Evolutionary conservation across 73 alveolate species (phyloP).

Genomic region (Halteria grandinella): DNA sequence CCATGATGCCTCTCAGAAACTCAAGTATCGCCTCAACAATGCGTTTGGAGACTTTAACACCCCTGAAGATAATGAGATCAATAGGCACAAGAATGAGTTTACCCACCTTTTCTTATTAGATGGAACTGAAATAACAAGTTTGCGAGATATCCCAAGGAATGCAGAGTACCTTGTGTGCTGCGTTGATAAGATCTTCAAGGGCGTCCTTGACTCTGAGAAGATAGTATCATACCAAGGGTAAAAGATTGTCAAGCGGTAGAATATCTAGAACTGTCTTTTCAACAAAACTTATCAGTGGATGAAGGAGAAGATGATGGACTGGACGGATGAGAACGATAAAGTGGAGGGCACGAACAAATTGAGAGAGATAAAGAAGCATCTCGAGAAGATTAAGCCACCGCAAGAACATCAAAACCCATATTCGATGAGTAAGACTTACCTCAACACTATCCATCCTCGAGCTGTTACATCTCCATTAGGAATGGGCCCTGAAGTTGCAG

Average conservation of each 20-base stretch:
- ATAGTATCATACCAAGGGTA: constrained; percentile 22
- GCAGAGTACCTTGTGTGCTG: constrained; percentile 9
- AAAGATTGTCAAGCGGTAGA: neutral
- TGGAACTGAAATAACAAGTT: constrained; percentile 15
- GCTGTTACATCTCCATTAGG: neutral
- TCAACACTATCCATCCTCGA: neutral
- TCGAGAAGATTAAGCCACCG: neutral
- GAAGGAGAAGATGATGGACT: constrained; percentile 10
- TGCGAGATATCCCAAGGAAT: constrained; percentile 21
- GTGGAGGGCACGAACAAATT: constrained; percentile 14
- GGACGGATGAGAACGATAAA: constrained; percentile 20
- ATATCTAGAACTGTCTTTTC: constrained; percentile 16
- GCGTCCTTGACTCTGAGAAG: constrained; percentile 5
- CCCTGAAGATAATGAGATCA: constrained; percentile 40
- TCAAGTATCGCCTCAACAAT: too few relatives aligned
- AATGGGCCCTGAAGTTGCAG: neutral
- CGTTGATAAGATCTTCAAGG: constrained; percentile 7
- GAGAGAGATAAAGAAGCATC: neutral
- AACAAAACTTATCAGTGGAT: constrained; percentile 36
- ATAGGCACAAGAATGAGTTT: constrained; percentile 11
- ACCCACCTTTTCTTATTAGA: constrained; percentile 25
- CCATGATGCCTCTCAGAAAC: constrained; percentile 10
- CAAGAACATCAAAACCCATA: too few relatives aligned
- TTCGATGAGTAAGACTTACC: neutral
- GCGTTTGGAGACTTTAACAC: too few relatives aligned